These are phyloP conservation scores for Globisporangium spinosum DNA, from an alignment of 352 stramenopile species.

Conservation along the genomic window DNA sequence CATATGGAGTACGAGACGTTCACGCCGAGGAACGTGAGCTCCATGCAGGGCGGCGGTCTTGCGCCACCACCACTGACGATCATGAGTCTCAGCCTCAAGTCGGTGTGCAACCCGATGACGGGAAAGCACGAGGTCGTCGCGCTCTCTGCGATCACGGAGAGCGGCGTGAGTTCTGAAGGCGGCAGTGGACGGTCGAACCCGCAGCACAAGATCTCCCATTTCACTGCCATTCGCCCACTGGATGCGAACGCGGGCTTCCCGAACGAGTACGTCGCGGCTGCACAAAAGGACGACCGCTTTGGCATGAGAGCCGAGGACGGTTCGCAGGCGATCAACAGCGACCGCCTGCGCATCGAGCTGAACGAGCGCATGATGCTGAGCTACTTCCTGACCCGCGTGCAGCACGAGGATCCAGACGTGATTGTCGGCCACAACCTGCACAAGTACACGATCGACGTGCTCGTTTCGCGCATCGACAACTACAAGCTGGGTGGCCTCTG, in stretches of 20 bases:
- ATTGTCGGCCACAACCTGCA: conserved; percentile 98
- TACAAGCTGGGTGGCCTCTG: conserved; percentile 86
- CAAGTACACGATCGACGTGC: conserved; percentile 97
- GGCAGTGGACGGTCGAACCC: conserved; percentile 27
- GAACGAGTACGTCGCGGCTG: conserved; percentile 46
- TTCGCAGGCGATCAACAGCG: conserved; percentile 32
- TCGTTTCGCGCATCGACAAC: conserved; percentile 93
- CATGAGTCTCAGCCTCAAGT: conserved; percentile 97
- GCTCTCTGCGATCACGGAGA: conserved; percentile 77
- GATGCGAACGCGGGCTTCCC: conserved; percentile 65
- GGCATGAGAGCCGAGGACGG: conserved; percentile 38
- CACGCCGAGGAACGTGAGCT: conserved; percentile 88
- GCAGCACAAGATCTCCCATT: conserved; percentile 59
- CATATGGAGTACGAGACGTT: conserved; percentile 92
- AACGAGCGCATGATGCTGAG: conserved; percentile 85
- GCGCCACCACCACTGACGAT: conserved; percentile 91
- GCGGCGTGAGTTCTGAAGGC: conserved; percentile 66
- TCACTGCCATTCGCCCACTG: conserved; percentile 77
- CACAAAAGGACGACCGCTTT: conserved; percentile 60
- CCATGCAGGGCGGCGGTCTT: conserved; percentile 61
- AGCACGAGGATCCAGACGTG: conserved; percentile 97
- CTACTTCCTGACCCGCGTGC: conserved; percentile 90
- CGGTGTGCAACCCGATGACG: conserved; percentile 94
- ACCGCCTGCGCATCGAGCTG: conserved; percentile 66
- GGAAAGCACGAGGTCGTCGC: conserved; percentile 96